A percentile compares a stretch with the other conserved stretches of the same genome.
These are phyloP conservation scores for Tuber magnatum DNA, from an alignment of 495 filamentous ascomycete species.

Conservation along the genomic window DNA sequence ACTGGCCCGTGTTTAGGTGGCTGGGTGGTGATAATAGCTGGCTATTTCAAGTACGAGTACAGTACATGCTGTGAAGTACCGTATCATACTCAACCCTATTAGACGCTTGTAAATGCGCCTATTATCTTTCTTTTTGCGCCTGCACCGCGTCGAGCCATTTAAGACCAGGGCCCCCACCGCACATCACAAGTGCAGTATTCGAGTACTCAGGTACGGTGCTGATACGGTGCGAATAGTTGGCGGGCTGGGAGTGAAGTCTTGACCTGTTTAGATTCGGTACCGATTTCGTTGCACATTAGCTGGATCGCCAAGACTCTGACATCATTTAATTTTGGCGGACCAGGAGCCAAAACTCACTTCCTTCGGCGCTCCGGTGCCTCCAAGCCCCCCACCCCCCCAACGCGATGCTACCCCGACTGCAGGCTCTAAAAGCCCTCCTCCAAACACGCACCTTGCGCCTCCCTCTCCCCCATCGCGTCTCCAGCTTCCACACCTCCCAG, in stretches of 20 bases:
- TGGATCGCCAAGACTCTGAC: conserved; percentile 17
- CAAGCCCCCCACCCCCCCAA: not conserved
- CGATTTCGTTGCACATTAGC: not conserved
- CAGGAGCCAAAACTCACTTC: not conserved
- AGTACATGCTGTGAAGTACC: not conserved
- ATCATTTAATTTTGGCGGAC: not conserved
- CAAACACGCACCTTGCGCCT: not conserved
- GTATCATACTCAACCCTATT: not conserved
- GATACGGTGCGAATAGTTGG: not conserved
- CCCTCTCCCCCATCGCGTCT: not conserved
- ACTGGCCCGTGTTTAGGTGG: not conserved
- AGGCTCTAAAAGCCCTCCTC: not conserved
- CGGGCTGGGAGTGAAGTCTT: not conserved
- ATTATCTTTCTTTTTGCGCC: not conserved
- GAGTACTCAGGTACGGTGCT: not conserved
- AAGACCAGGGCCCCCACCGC: not conserved
- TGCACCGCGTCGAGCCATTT: not conserved
- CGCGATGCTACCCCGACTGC: not conserved
- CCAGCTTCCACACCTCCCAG: not conserved
- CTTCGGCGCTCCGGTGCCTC: not conserved
- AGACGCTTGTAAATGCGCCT: not conserved
- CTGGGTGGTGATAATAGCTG: not conserved
- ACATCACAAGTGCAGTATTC: not conserved
- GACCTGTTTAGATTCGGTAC: not conserved
- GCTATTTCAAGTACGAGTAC: not conserved